A percentile compares a stretch with the other conserved stretches of the same genome.
Conservation (phyloP, 345 rosid species). For the Salix brachista region DNA sequence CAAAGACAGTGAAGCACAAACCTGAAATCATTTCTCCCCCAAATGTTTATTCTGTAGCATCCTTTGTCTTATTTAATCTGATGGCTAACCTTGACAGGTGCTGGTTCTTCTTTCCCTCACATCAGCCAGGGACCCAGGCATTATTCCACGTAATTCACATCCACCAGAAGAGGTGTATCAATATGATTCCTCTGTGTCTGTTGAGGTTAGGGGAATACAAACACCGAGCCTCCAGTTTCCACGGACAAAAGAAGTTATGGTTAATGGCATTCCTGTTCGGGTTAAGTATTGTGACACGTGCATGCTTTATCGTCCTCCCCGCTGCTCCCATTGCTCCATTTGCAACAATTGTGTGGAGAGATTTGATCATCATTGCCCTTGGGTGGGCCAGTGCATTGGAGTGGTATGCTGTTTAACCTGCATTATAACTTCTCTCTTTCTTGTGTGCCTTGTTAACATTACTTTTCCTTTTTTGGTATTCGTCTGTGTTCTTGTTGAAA, state of each 20-base stretch:
- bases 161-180: constrained; percentile 93
- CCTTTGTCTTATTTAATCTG: background rate
- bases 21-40: background rate
- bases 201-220: constrained; percentile 71
- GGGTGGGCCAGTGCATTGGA: constrained; percentile 99
- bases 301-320: constrained; percentile 98
- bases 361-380: constrained; percentile 98
- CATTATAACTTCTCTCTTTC: background rate
- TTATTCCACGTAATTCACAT: constrained; percentile 77
- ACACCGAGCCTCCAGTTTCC: constrained; percentile 87
- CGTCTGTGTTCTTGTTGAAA: background rate
- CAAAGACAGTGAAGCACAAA: background rate
- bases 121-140: constrained; percentile 94
- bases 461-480: background rate
- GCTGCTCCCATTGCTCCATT: constrained; percentile 93
- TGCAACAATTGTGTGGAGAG: constrained; percentile 93
- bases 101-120: constrained; percentile 79
- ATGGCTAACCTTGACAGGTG: constrained; percentile 52
- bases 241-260: constrained; percentile 76
- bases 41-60: background rate
- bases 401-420: constrained; percentile 49
- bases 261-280: constrained; percentile 75
- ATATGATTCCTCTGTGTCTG: constrained; percentile 52
- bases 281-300: constrained; percentile 96
- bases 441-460: background rate